Evolutionary conservation across 1,284 basidiomycete species (phyloP), one percentile per base, ranked within the genome.

Genomic region (Cronartium quercuum): DNA sequence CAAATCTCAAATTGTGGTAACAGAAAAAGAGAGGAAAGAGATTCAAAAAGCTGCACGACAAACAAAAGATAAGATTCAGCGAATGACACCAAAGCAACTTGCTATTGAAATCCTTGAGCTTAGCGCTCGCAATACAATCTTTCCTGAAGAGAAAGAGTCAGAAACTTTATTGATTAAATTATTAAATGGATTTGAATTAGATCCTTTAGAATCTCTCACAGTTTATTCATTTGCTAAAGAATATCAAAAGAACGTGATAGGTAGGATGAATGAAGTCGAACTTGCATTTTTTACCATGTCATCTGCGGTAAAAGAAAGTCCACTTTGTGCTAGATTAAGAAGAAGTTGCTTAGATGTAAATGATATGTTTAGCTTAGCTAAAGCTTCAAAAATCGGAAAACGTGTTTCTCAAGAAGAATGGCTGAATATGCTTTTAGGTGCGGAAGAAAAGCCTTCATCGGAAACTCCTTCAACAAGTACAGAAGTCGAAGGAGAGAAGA

Each of bases 221-320:
- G 51, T 55, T 55, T 13, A 55, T 55, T 55, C 51, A 55, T 21
- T n/a, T 55, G 51, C 51, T n/a, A n/a, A 55, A 55, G 51, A 55
- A 21, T 55, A 55, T 12, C 51, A 21, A 21, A 6, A 55, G n/a
- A 55, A 55, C 18, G 12, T 55, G 6, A 55, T 55, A n/a, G 51
- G 51, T 55, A 5, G 51, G n/a, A 55, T 55, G 51, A 55, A 18
- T 55, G 12, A 55, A n/a, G n/a, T 55, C 29, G 51, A 55, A 21
- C 51, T 55, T n/a, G 51, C 51, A 7, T 55, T 55, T 7, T 55
- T 55, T 10, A 29, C n/a, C 6, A 55, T 55, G 51, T 55, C 51
- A 55, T 55, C n/a, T 29, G 10, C 51, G 7, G 29, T 9, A 7
- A 29, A 18, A 29, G 9, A 55, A 55, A 55, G 51, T 29, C n/a